Percentiles rank a stretch among this genome's conserved stretches.
phyloP scores from a whole-genome alignment of 2,329 filamentous ascomycete species.

The Escovopsis sp. region DNA sequence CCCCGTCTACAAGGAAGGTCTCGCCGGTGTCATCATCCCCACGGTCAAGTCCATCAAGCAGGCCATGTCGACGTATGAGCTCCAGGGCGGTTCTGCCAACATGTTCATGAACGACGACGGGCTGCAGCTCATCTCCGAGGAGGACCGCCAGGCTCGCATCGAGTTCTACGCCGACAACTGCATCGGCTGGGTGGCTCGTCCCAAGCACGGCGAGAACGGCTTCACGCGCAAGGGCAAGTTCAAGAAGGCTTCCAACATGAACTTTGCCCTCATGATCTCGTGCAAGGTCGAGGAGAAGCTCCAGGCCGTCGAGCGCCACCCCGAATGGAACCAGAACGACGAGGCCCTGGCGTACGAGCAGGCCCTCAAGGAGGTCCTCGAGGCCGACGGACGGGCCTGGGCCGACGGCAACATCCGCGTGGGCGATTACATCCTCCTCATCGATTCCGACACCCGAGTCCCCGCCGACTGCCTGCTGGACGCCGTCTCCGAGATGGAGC shows the following conservation, averaged over 20 bases:
- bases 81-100: slow-evolving; percentile 64
- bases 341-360: slow-evolving; percentile 52
- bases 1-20: slow-evolving; percentile 77
- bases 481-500: slow-evolving; percentile 69
- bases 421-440: slow-evolving; percentile 64
- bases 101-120: slow-evolving; percentile 67
- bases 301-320: slow-evolving; percentile 36
- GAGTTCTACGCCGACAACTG: slow-evolving; percentile 56
- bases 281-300: slow-evolving; percentile 59
- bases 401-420: slow-evolving; percentile 76
- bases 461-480: slow-evolving; percentile 65
- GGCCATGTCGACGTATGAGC: slow-evolving; percentile 62
- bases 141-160: slow-evolving; percentile 47
- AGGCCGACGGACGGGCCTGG: slow-evolving; percentile 57
- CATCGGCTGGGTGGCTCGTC: slow-evolving; percentile 55
- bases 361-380: slow-evolving; percentile 50
- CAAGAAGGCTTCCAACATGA: slow-evolving; percentile 62
- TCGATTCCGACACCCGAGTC: slow-evolving; percentile 69
- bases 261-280: slow-evolving; percentile 53
- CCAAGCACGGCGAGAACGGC: slow-evolving; percentile 46
- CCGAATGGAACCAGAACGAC: slow-evolving; percentile 53
- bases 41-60: slow-evolving; percentile 67
- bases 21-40: slow-evolving; percentile 58
- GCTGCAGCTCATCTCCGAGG: slow-evolving; percentile 50
- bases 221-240: slow-evolving; percentile 52